These are phyloP conservation scores for Pichia terricola DNA, from an alignment of 1,139 yeast genomes.

Conservation along the genomic window DNA sequence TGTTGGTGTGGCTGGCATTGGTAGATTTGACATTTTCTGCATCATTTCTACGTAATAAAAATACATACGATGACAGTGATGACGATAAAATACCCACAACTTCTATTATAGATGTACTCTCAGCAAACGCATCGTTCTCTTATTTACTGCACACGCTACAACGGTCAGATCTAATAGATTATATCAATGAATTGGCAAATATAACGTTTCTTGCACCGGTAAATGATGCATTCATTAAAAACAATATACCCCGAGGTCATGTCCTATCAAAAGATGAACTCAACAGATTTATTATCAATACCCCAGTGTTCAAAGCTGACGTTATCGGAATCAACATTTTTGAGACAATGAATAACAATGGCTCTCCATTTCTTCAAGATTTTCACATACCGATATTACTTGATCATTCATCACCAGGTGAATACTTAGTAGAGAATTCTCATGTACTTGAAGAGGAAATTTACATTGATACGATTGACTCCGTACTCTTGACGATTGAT, in stretches of 20 bases:
- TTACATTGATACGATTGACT: slow-evolving; percentile 57
- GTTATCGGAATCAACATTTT: slow-evolving; percentile 23
- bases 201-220: slow-evolving; percentile 80
- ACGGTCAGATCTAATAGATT: slow-evolving; percentile 56
- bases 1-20: too few relatives aligned
- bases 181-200: slow-evolving; percentile 53
- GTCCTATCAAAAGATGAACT: slow-evolving; percentile 11
- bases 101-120: slow-evolving; percentile 68
- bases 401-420: slow-evolving; percentile 13
- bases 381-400: slow-evolving; percentile 22
- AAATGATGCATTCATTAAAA: slow-evolving; percentile 57
- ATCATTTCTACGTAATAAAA: too few relatives aligned
- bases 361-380: slow-evolving; percentile 13
- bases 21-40: too few relatives aligned
- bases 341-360: slow-evolving; percentile 14
- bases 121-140: slow-evolving; percentile 66
- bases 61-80: not conserved
- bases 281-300: slow-evolving; percentile 23
- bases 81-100: slow-evolving; percentile 27
- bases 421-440: slow-evolving; percentile 36
- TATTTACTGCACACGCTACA: slow-evolving; percentile 60
- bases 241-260: slow-evolving; percentile 3
- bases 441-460: slow-evolving; percentile 56
- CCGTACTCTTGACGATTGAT: slow-evolving; percentile 69
- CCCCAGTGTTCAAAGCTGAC: slow-evolving; percentile 20